phyloP scores from a whole-genome alignment of 164 flowering plant genomes.

The Tetracentron sinense region DNA sequence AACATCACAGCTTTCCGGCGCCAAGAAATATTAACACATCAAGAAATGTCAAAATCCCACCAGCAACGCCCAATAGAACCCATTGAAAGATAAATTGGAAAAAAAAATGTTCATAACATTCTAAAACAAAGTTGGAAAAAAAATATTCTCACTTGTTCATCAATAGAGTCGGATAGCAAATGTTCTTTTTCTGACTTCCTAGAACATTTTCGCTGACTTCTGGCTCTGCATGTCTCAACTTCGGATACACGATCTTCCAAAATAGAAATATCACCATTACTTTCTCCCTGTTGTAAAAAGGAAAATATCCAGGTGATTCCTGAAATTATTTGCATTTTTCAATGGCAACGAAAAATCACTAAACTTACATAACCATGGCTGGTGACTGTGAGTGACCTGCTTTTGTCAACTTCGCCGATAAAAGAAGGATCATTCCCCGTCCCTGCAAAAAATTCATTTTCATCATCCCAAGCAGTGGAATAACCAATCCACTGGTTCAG shows the following conservation, averaged over 20 bases:
- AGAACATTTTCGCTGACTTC: conserved; percentile 20
- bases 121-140: not conserved
- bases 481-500: not conserved
- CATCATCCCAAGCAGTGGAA: conserved; percentile 8
- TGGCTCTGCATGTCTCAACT: conserved; percentile 19
- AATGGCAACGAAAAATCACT: conserved; percentile 36
- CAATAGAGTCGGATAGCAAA: conserved; percentile 43
- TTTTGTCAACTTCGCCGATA: conserved; percentile 15
- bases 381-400: conserved; percentile 20
- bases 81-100: conserved; percentile 1
- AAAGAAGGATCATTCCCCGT: conserved; percentile 19
- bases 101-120: not conserved
- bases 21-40: too few relatives aligned
- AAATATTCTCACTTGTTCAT: conserved; percentile 55
- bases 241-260: conserved; percentile 27
- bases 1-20: too few relatives aligned
- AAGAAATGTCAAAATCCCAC: too few relatives aligned
- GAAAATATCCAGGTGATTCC: conserved; percentile 27
- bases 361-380: conserved; percentile 81
- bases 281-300: conserved; percentile 44
- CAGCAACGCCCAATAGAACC: too few relatives aligned
- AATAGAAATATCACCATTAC: conserved; percentile 44
- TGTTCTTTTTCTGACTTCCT: conserved; percentile 25
- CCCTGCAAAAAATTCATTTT: conserved; percentile 28
- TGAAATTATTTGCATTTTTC: conserved; percentile 7